Conservation (phyloP, 2,329 filamentous ascomycete species). For the Venturia oleaginea region DNA sequence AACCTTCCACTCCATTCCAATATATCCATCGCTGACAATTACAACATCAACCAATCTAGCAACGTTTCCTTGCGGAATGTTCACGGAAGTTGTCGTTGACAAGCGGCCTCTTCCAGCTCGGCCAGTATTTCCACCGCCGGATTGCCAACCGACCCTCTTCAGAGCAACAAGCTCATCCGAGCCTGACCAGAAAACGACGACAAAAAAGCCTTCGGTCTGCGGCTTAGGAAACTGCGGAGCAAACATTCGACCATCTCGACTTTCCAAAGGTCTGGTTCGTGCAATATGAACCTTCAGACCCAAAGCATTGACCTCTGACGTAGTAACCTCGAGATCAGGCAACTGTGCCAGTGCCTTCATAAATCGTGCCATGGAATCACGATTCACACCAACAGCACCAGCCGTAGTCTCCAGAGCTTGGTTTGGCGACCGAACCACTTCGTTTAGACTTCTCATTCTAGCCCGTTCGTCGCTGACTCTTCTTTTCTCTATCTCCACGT, state of each 20-base stretch:
- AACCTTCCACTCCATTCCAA: conserved; percentile 59
- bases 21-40: conserved; percentile 80
- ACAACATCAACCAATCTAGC: conserved; percentile 60
- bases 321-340: conserved; percentile 57
- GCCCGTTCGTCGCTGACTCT: conserved; percentile 33
- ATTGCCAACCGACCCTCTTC: conserved; percentile 72
- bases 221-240: conserved; percentile 88
- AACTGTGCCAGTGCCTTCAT: conserved; percentile 55
- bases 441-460: conserved; percentile 28
- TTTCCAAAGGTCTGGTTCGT: conserved; percentile 50
- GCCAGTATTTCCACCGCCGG: conserved; percentile 14
- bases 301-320: conserved; percentile 52
- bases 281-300: conserved; percentile 55
- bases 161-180: conserved; percentile 74
- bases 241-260: conserved; percentile 55
- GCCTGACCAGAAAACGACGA: conserved; percentile 59
- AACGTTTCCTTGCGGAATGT: conserved; percentile 45
- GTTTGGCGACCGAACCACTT: conserved; percentile 24
- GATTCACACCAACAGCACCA: conserved; percentile 43
- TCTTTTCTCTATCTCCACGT: conserved; percentile 34
- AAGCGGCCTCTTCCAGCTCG: conserved; percentile 28
- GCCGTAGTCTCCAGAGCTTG: conserved; percentile 28
- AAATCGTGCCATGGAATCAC: conserved; percentile 38
- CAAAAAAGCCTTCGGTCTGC: conserved; percentile 90
- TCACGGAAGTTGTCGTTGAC: conserved; percentile 49